Conservation (phyloP, 257 asterid species). For the Fraxinus pennsylvanica region DNA sequence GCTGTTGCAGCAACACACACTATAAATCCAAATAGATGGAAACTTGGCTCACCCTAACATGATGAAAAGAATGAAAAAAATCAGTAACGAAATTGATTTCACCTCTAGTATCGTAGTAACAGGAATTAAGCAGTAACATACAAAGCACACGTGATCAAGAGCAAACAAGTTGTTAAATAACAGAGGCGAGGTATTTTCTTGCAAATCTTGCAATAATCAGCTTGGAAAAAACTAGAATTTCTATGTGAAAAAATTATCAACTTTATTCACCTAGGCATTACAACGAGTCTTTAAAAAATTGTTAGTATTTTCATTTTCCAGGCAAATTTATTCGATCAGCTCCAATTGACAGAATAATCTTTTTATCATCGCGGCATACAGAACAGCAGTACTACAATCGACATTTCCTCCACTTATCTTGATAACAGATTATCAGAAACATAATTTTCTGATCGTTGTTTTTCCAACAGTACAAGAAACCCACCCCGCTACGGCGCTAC, state of each 20-base stretch:
- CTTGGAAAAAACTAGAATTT: no score
- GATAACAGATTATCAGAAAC: not conserved
- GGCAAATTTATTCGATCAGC: not conserved
- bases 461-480: not conserved
- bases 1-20: conserved; percentile 66
- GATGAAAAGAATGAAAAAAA: not conserved
- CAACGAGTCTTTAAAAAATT: not conserved
- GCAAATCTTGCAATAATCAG: not conserved
- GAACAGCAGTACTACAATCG: not conserved
- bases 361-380: not conserved
- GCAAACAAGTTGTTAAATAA: not conserved
- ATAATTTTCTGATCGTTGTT: not conserved
- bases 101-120: not conserved
- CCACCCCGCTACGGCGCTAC: not conserved
- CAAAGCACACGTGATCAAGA: not conserved
- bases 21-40: conserved; percentile 63
- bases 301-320: not conserved
- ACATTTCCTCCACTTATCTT: not conserved
- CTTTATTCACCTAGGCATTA: no score
- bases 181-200: not conserved
- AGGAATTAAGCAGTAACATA: not conserved
- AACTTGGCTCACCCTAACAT: conserved; percentile 61
- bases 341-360: not conserved
- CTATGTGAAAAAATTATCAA: no score
- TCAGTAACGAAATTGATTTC: not conserved